These are phyloP conservation scores for Penicillium sp. DNA, from an alignment of 2,329 filamentous ascomycete species.

Conservation along the genomic window DNA sequence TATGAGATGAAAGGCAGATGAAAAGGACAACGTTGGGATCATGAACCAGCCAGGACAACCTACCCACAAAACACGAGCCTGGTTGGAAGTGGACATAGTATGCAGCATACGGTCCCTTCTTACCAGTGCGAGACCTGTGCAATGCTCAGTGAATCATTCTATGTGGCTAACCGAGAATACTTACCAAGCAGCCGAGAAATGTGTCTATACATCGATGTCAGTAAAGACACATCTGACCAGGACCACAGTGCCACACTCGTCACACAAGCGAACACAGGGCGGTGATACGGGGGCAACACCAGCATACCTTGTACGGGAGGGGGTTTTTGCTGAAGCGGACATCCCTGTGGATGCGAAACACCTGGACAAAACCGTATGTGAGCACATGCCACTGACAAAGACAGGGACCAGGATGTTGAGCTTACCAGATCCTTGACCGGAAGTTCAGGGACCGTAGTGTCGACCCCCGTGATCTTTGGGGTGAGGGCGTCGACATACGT, in stretches of 20 bases:
- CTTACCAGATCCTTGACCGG: conserved; percentile 77
- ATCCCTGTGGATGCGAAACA: conserved; percentile 86
- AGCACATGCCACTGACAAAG: conserved; percentile 2
- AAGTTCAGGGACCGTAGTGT: conserved; percentile 82
- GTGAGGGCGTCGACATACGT: conserved; percentile 74
- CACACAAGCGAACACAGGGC: conserved; percentile 2
- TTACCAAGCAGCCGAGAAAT: conserved; percentile 81
- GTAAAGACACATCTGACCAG: conserved; percentile 14
- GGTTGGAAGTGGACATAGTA: conserved; percentile 88
- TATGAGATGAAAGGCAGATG: not conserved
- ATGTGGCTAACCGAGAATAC: conserved; percentile 18
- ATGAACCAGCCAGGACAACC: conserved; percentile 33
- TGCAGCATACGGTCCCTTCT: conserved; percentile 82
- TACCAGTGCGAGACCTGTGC: conserved; percentile 73
- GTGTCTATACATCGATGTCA: conserved; percentile 55
- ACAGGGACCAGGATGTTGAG: not conserved
- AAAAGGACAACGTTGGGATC: not conserved
- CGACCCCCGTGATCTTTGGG: conserved; percentile 67
- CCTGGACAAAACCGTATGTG: conserved; percentile 38
- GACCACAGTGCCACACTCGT: conserved; percentile 14
- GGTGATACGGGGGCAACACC: not conserved
- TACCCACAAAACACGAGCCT: conserved; percentile 69
- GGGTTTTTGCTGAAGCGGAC: conserved; percentile 80
- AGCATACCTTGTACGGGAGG: conserved; percentile 79
- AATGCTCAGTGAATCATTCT: conserved; percentile 21